Percentiles rank a stretch among this genome's conserved stretches.
These are phyloP conservation scores for Dichotomopilus funicola DNA, from an alignment of 2,329 filamentous ascomycete species.

Conservation along the genomic window DNA sequence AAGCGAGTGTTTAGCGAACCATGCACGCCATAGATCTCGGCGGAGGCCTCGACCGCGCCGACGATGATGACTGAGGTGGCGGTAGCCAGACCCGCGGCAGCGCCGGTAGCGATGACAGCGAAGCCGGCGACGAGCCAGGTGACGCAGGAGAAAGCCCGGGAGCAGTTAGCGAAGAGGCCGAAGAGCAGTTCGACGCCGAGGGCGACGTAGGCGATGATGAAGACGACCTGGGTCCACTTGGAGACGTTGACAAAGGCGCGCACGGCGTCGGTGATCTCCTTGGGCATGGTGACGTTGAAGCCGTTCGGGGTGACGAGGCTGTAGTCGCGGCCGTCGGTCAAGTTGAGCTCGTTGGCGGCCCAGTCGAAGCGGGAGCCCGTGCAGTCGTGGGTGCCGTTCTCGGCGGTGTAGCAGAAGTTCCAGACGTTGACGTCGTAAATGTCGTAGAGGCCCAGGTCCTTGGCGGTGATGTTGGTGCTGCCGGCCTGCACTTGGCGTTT, in stretches of 20 bases:
- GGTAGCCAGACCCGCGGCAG: slow-evolving; percentile 66
- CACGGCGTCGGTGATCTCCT: slow-evolving; percentile 59
- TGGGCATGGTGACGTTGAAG: slow-evolving; percentile 61
- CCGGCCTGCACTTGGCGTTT: slow-evolving; percentile 7
- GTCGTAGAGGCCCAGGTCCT: slow-evolving; percentile 58
- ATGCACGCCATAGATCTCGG: slow-evolving; percentile 65
- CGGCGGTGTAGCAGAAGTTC: slow-evolving; percentile 70
- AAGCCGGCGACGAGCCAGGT: slow-evolving; percentile 71
- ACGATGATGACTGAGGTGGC: slow-evolving; percentile 65
- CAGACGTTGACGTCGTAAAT: slow-evolving; percentile 78
- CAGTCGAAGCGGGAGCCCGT: slow-evolving; percentile 66
- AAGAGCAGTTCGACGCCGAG: slow-evolving; percentile 68
- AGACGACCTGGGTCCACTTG: slow-evolving; percentile 79
- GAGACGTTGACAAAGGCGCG: slow-evolving; percentile 66
- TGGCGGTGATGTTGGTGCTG: slow-evolving; percentile 47
- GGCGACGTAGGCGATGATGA: slow-evolving; percentile 64
- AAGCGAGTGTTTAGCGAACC: slow-evolving; percentile 61
- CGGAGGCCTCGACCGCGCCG: slow-evolving; percentile 58
- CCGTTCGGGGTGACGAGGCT: slow-evolving; percentile 25
- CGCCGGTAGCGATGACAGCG: slow-evolving; percentile 48
- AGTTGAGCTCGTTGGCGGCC: slow-evolving; percentile 65
- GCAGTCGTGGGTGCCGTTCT: slow-evolving; percentile 57
- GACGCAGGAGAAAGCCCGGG: slow-evolving; percentile 70
- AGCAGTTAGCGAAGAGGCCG: slow-evolving; percentile 78
- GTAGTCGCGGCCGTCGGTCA: slow-evolving; percentile 35